Base-by-base conservation (phyloP, 164 flowering plant genomes). In the Piper longum region DNA sequence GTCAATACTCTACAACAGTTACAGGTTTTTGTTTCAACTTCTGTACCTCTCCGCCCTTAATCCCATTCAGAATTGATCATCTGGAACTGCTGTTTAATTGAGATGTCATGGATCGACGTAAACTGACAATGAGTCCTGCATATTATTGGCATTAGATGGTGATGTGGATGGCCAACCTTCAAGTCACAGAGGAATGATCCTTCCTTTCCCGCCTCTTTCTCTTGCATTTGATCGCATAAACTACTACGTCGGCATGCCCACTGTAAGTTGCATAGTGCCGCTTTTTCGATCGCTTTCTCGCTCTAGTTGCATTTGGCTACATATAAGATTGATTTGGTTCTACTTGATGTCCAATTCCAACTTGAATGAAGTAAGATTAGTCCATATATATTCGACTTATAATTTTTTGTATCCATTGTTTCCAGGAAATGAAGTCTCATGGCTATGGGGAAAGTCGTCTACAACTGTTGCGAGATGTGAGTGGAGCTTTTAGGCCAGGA, bases 401-500 rank as follows among this genome's bases (percentile, higher is more conserved):
- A 42, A 9, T 59, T 26, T 26, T 59, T 39, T 11, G 36, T 42
- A 18, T 18, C 16, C 44, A 62, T 55, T 67, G 60, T 54, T 36
- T 62, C 14, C 74, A 84, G 89, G 89, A 81, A 74, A 82, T 84
- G 89, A 82, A 77, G 71, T 71, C 26, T 39, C 76, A 82, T 63
- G 89, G 85, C 44, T 68, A 78, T 64, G 77, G 76, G 45, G 86
- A 78, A 62, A 68, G 52, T 16, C 76, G 82, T 26, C 82, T 84
- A 16, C 89, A 84, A 64, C 74, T 84, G 56, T 59, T 84, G 19
- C 71, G 75, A 55, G 80, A 82, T 74, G 82, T 82, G 43, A 82
- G 89, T 67, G 89, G 89, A 64, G 81, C 81, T 54, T 82, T 82
- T 69, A 76, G 81, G 64, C 89, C 89, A 13, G 89, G 86, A 13